phyloP scores from a whole-genome alignment of 2,329 filamentous ascomycete genomes.

The Fusarium zealandicum region DNA sequence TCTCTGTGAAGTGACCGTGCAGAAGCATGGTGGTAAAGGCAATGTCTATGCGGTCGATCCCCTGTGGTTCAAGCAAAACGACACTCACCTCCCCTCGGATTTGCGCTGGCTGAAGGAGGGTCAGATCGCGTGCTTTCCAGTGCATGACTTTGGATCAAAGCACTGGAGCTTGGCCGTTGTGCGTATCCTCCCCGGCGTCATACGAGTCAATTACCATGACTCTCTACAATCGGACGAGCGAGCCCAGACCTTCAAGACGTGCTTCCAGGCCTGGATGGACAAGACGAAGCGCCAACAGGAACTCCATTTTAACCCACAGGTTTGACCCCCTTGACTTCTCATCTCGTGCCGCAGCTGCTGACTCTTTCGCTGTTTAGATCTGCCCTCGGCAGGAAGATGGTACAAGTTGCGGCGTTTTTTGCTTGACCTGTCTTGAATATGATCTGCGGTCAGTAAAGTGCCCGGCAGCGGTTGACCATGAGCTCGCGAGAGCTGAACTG shows the following conservation, averaged over 20 bases:
- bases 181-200: neutral
- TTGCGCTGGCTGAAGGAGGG: neutral
- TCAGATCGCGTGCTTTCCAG: neutral
- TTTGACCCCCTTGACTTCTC: neutral
- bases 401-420: neutral
- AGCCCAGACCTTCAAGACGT: neutral
- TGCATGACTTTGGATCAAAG: neutral
- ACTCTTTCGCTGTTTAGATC: neutral
- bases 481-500: neutral
- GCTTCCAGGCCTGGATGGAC: slow-evolving; percentile 1
- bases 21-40: neutral
- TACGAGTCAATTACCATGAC: neutral
- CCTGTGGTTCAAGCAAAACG: slow-evolving; percentile 7
- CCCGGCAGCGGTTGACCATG: neutral
- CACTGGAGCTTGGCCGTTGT: slow-evolving; percentile 3
- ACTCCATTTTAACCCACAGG: neutral
- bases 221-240: neutral
- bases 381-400: neutral
- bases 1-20: neutral
- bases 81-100: neutral
- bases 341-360: neutral
- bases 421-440: neutral
- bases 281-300: neutral
- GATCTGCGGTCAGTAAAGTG: neutral
- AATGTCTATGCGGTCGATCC: neutral